These are phyloP conservation scores for Magnusiomyces tetraspermus DNA, from an alignment of 1,139 yeast species.

Conservation along the genomic window DNA sequence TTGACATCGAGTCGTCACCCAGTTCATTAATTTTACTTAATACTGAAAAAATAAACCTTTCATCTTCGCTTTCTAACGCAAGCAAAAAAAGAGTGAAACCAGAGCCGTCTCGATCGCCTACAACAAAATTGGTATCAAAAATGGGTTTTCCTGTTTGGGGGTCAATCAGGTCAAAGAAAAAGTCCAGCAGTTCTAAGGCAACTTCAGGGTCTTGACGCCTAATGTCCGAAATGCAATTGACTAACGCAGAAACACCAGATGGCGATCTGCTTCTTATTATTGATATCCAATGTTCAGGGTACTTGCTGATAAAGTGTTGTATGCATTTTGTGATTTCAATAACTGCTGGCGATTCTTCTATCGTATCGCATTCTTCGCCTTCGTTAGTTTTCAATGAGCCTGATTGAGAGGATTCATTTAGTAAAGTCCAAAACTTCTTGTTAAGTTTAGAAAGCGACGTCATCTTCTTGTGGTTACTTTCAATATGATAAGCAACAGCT, in stretches of 20 bases:
- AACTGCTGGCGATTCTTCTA: neutral
- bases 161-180: slow-evolving; percentile 37
- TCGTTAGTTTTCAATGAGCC: slow-evolving; percentile 14
- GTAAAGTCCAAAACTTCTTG: slow-evolving; percentile 22
- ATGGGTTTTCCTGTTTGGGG: slow-evolving; percentile 26
- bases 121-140: slow-evolving; percentile 56
- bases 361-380: neutral
- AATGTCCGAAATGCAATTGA: slow-evolving; percentile 9
- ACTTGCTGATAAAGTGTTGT: neutral
- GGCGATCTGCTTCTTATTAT: slow-evolving; percentile 45
- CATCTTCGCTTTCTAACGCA: slow-evolving; percentile 50
- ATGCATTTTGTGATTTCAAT: neutral
- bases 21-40: slow-evolving; percentile 39
- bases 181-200: slow-evolving; percentile 33
- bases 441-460: slow-evolving; percentile 41
- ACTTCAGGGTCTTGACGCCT: neutral
- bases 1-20: slow-evolving; percentile 37
- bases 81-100: slow-evolving; percentile 49
- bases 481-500: slow-evolving; percentile 63
- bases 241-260: slow-evolving; percentile 56
- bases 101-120: slow-evolving; percentile 50
- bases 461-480: slow-evolving; percentile 38
- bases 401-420: slow-evolving; percentile 43
- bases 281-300: slow-evolving; percentile 32
- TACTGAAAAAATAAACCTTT: slow-evolving; percentile 41